Base-by-base conservation (phyloP, 2,329 filamentous ascomycete species). In the Claviceps africana region DNA sequence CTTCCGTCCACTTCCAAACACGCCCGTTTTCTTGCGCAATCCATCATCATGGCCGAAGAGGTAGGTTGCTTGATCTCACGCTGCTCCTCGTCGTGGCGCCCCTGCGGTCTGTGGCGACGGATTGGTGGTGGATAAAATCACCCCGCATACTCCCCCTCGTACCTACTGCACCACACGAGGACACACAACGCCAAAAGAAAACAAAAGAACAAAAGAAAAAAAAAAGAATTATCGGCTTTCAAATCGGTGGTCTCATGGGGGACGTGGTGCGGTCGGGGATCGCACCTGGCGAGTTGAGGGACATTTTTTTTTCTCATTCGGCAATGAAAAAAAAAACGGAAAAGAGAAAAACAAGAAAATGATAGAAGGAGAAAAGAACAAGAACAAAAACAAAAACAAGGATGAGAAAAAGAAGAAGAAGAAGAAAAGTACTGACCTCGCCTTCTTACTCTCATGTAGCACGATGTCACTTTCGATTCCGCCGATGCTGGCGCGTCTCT, bases 401-500 rank as follows among this genome's bases (percentile, higher is more conserved):
- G n/a, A n/a, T n/a, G n/a, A n/a, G n/a, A n/a, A n/a, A n/a, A n/a
- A n/a, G n/a, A n/a, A n/a, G n/a, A n/a, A n/a, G n/a, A n/a, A n/a
- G n/a, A n/a, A n/a, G n/a, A 40, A 48, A 37, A 52, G 33, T 22
- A 52, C 60, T 60, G 55, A 60, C 49, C 8, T n/a, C 17, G 53
- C 30, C 28, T 37, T 48, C 22, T 30, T 30, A 51, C 35, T 35
- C 19, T 22, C 4, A 11, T 47, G 19, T 62, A 86, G 79, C 82
- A 85, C 72, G 79, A 86, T 67, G 73, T 75, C 63, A 74, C 72
- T 72, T 97, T 97, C 82, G 89, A 95, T 63, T 85, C 82, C 74
- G 88, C 84, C 79, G 89, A 96, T 79, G 90, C 94, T 72, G 94
- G 93, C 75, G 91, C 93, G 66, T 97, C 93, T 64, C 70, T 78